Evolutionary conservation across 495 filamentous ascomycete species (phyloP).

Genomic region (Terfezia claveryi): DNA sequence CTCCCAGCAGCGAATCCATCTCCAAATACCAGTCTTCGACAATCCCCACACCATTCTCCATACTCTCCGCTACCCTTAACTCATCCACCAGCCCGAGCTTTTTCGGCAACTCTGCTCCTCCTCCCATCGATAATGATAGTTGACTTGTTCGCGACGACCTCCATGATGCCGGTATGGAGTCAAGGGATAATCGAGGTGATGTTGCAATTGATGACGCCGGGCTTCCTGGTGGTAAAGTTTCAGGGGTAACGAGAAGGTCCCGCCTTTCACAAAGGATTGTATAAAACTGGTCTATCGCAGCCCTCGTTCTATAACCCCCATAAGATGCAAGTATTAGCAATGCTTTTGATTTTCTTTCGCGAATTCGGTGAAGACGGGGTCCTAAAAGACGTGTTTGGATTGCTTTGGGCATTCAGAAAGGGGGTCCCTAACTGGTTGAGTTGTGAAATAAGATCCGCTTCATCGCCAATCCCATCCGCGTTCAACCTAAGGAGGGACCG

Average conservation of each 20-base stretch:
- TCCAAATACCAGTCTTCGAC: constrained; percentile 1
- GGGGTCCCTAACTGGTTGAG: constrained; percentile 3
- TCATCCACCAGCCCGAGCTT: too few species aligned
- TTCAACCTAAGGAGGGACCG: constrained; percentile 15
- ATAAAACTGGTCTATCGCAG: constrained; percentile 10
- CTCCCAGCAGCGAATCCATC: background rate
- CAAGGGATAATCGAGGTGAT: constrained; percentile 9
- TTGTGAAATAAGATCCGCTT: constrained; percentile 13
- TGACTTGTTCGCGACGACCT: constrained; percentile 5
- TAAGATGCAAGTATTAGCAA: too few species aligned
- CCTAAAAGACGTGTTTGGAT: background rate
- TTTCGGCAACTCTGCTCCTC: background rate
- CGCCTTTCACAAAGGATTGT: constrained; percentile 8
- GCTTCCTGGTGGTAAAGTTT: constrained; percentile 11
- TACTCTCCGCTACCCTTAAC: too few species aligned
- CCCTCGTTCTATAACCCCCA: constrained; percentile 6
- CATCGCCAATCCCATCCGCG: constrained; percentile 17
- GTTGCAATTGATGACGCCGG: constrained; percentile 8
- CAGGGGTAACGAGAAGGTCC: constrained; percentile 10
- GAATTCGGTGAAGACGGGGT: too few species aligned
- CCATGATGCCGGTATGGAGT: constrained; percentile 9
- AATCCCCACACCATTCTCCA: background rate
- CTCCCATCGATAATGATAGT: constrained; percentile 2
- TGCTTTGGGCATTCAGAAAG: background rate
- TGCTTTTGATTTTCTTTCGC: too few species aligned